A percentile compares a stretch with the other conserved stretches of the same genome.
Evolutionary conservation across 176 grass and related monocot species (phyloP).

Genomic region (Olyra latifolia): DNA sequence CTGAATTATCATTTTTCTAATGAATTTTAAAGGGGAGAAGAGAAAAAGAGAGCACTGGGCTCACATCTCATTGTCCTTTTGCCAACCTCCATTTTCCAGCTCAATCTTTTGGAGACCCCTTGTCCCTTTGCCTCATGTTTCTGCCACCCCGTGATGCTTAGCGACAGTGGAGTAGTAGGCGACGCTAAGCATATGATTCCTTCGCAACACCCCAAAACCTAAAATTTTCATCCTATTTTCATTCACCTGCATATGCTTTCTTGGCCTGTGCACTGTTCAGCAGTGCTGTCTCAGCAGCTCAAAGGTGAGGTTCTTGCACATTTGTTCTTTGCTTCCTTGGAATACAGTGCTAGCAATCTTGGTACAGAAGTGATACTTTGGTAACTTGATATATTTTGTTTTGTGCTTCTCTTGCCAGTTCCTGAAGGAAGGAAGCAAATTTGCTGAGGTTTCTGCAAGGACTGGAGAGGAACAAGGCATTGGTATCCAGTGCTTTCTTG

Average conservation of each 20-base stretch:
- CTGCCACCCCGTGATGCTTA: slow-evolving; percentile 61
- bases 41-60: slow-evolving; percentile 29
- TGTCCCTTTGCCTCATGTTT: slow-evolving; percentile 46
- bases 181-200: slow-evolving; percentile 57
- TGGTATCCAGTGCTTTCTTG: slow-evolving; percentile 59
- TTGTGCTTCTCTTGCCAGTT: slow-evolving; percentile 37
- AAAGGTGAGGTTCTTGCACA: slow-evolving; percentile 9
- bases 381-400: slow-evolving; percentile 11
- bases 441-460: slow-evolving; percentile 40
- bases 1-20: not conserved
- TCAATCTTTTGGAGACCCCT: slow-evolving; percentile 32
- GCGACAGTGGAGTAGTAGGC: slow-evolving; percentile 33
- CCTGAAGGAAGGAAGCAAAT: slow-evolving; percentile 58
- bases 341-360: slow-evolving; percentile 9
- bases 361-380: slow-evolving; percentile 23
- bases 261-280: slow-evolving; percentile 9
- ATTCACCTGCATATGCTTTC: slow-evolving; percentile 25
- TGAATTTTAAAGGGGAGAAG: not conserved
- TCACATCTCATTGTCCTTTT: slow-evolving; percentile 46
- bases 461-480: not conserved
- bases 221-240: not conserved
- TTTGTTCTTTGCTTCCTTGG: slow-evolving; percentile 3
- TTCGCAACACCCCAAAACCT: slow-evolving; percentile 22
- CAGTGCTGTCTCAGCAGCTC: slow-evolving; percentile 11
- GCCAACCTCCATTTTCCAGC: slow-evolving; percentile 61